These are phyloP conservation scores for Jamesozyma jinghongensis DNA, from an alignment of 805 yeast genomes.

Conservation along the genomic window DNA sequence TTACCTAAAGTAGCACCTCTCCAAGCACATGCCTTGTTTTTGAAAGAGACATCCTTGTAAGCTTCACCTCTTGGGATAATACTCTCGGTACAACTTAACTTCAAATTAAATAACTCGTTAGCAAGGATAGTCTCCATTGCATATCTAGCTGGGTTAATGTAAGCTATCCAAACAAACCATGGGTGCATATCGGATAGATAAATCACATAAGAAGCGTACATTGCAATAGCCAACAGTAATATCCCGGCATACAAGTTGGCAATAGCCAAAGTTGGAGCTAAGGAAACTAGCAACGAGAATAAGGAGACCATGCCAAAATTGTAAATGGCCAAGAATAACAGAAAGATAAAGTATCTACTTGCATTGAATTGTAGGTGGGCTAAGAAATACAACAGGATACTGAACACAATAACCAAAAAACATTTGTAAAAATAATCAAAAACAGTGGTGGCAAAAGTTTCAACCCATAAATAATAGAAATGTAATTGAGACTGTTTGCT, in stretches of 20 bases:
- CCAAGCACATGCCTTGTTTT: conserved; percentile 44
- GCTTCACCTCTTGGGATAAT: conserved; percentile 53
- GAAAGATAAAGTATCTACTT: conserved; percentile 43
- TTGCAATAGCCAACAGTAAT: conserved; percentile 39
- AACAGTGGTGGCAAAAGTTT: conserved; percentile 50
- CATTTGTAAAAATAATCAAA: conserved; percentile 53
- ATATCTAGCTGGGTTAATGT: conserved; percentile 47
- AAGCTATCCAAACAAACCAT: conserved; percentile 64
- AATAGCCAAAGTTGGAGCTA: conserved; percentile 39
- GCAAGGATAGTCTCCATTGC: conserved; percentile 56
- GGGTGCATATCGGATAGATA: conserved; percentile 53
- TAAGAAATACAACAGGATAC: conserved; percentile 46
- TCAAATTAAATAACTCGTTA: conserved; percentile 52
- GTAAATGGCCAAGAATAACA: conserved; percentile 36
- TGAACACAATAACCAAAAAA: conserved; percentile 34
- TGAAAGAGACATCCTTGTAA: conserved; percentile 34
- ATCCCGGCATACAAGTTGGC: conserved; percentile 60
- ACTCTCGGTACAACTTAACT: conserved; percentile 42
- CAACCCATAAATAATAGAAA: conserved; percentile 58
- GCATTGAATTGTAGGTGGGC: conserved; percentile 37
- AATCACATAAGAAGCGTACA: conserved; percentile 59
- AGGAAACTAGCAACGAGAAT: conserved; percentile 47
- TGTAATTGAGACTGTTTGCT: conserved; percentile 57
- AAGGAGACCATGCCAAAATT: conserved; percentile 42
- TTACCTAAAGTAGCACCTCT: conserved; percentile 52